These are phyloP conservation scores for Corynespora cassiicola DNA, from an alignment of 2,329 filamentous ascomycete genomes.

Conservation along the genomic window DNA sequence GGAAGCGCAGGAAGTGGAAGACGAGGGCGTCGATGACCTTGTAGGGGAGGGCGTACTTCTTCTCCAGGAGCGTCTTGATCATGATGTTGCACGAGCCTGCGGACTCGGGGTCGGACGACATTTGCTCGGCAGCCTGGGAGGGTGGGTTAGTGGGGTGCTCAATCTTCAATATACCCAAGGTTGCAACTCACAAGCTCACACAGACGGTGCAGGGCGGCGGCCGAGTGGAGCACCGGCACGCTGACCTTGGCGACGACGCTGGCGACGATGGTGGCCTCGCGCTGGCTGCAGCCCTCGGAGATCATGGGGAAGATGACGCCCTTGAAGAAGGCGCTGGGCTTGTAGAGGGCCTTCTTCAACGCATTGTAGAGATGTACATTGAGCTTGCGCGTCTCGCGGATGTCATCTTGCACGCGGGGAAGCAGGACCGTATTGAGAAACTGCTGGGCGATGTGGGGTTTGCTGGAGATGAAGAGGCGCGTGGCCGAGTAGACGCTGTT, in stretches of 20 bases:
- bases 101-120: slow-evolving; percentile 80
- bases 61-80: slow-evolving; percentile 90
- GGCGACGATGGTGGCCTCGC: slow-evolving; percentile 90
- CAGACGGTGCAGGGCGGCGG: slow-evolving; percentile 86
- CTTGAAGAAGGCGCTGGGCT: slow-evolving; percentile 96
- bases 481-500: slow-evolving; percentile 90
- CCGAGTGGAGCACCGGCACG: slow-evolving; percentile 90
- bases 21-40: slow-evolving; percentile 94
- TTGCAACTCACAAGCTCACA: no score
- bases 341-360: slow-evolving; percentile 90
- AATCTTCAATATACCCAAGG: no score
- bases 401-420: slow-evolving; percentile 90
- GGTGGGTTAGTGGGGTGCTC: no score
- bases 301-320: slow-evolving; percentile 92
- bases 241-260: slow-evolving; percentile 84
- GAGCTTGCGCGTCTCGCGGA: slow-evolving; percentile 90
- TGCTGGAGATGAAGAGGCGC: slow-evolving; percentile 87
- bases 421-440: slow-evolving; percentile 89
- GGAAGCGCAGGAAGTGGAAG: slow-evolving; percentile 94
- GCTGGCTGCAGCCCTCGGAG: slow-evolving; percentile 81
- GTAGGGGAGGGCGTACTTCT: slow-evolving; percentile 95
- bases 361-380: slow-evolving; percentile 96
- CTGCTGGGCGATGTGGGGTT: slow-evolving; percentile 78
- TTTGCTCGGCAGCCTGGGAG: slow-evolving; percentile 91
- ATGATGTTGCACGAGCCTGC: slow-evolving; percentile 95